Conservation (phyloP, 2,329 filamentous ascomycete genomes). For the Fusarium sp. region DNA sequence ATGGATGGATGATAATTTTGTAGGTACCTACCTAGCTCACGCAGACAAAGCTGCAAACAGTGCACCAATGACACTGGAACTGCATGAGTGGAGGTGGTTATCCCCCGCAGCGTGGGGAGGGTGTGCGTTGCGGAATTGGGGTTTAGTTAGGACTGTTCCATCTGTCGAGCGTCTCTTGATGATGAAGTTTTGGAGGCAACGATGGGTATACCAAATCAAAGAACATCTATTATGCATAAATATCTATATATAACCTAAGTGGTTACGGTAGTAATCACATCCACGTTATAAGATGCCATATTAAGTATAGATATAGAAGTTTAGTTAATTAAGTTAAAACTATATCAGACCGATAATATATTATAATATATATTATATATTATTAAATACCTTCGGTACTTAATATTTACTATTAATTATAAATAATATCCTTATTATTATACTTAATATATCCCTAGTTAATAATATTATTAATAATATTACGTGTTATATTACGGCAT, state of each 20-base stretch:
- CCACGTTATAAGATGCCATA: too few relatives aligned
- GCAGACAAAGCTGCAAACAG: constrained; percentile 1
- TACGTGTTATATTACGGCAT: too few relatives aligned
- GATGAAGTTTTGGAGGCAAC: not conserved
- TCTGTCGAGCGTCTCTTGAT: constrained; percentile 1
- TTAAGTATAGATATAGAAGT: too few relatives aligned
- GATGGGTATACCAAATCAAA: not conserved
- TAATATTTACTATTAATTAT: too few relatives aligned
- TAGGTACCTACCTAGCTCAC: not conserved
- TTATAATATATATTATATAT: too few relatives aligned
- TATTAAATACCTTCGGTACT: too few relatives aligned
- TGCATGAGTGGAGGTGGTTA: not conserved
- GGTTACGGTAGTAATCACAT: not conserved
- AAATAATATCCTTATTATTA: too few relatives aligned
- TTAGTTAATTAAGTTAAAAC: too few relatives aligned
- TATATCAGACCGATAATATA: too few relatives aligned
- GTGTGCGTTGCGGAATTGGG: not conserved
- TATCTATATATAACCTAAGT: not conserved
- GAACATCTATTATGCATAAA: not conserved
- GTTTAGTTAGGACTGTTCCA: not conserved
- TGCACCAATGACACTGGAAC: constrained; percentile 2
- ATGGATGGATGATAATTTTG: constrained; percentile 1
- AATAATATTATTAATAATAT: too few relatives aligned
- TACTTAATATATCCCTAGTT: too few relatives aligned
- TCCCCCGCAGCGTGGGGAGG: not conserved